phyloP scores from a whole-genome alignment of 495 filamentous ascomycete genomes.

The Astrothelium subdiscretum region DNA sequence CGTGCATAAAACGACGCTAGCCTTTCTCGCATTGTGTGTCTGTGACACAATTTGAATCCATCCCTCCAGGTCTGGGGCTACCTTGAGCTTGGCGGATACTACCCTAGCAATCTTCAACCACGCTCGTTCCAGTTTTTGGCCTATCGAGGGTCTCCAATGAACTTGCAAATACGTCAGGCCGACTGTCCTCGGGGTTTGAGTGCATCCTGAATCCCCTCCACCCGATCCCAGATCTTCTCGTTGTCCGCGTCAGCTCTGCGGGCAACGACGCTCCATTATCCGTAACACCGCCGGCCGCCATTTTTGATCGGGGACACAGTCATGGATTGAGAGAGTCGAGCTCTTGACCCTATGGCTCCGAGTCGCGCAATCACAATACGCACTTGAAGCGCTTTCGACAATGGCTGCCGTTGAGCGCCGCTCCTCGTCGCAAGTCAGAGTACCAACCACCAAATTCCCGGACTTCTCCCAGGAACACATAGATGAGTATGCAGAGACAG shows the following conservation, averaged over 20 bases:
- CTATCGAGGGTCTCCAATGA: background rate
- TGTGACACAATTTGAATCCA: background rate
- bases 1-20: background rate
- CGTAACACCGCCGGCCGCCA: background rate
- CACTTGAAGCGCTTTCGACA: background rate
- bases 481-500: conserved; percentile 6
- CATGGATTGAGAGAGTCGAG: background rate
- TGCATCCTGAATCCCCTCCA: background rate
- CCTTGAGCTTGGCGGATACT: background rate
- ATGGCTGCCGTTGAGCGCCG: conserved; percentile 10
- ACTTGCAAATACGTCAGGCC: background rate
- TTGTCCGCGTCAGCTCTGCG: background rate
- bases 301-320: background rate
- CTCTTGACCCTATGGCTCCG: background rate
- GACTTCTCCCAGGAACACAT: conserved; percentile 8
- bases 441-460: conserved; percentile 18
- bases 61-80: background rate
- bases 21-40: background rate
- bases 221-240: background rate
- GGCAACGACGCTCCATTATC: background rate
- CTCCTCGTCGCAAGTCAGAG: conserved; percentile 14
- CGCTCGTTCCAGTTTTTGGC: background rate
- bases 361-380: background rate
- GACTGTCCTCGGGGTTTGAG: background rate
- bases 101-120: background rate